A percentile compares a stretch with the other conserved stretches of the same genome.
These are phyloP conservation scores for Trapa bicornis DNA, from an alignment of 345 rosid species.

Conservation along the genomic window DNA sequence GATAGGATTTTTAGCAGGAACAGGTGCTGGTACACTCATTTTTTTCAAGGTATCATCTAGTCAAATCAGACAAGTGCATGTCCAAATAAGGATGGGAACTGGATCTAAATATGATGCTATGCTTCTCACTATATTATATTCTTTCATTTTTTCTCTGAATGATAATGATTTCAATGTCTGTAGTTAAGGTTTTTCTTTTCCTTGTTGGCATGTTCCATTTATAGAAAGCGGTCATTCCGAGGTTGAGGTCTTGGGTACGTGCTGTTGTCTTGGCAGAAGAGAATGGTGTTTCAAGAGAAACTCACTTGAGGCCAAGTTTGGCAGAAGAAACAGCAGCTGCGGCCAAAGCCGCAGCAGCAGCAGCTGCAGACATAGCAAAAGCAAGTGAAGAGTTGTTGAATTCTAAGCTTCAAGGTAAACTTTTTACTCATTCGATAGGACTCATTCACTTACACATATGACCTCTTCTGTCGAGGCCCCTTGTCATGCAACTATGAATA, in stretches of 20 bases:
- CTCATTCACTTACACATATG: background rate
- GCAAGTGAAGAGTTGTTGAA: slow-evolving; percentile 74
- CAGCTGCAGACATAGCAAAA: slow-evolving; percentile 84
- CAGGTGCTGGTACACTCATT: slow-evolving; percentile 80
- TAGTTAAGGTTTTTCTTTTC: background rate
- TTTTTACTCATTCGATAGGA: background rate
- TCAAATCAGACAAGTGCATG: background rate
- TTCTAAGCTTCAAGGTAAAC: slow-evolving; percentile 51
- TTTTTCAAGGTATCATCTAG: slow-evolving; percentile 49
- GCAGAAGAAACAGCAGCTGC: slow-evolving; percentile 92
- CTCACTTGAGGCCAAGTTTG: slow-evolving; percentile 48
- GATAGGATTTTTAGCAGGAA: slow-evolving; percentile 64
- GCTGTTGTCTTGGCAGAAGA: slow-evolving; percentile 65
- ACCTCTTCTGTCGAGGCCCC: background rate
- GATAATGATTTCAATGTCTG: background rate
- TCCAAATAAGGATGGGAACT: background rate
- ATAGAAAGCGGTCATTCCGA: slow-evolving; percentile 64
- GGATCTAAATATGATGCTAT: background rate
- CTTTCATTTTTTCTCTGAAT: background rate
- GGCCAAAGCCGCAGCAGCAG: slow-evolving; percentile 83
- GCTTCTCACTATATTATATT: background rate
- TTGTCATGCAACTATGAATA: slow-evolving; percentile 2
- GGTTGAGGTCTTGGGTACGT: slow-evolving; percentile 84
- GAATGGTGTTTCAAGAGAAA: slow-evolving; percentile 31
- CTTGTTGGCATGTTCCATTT: slow-evolving; percentile 16